Evolutionary conservation across 768 basidiomycete species (phyloP).

Genomic region (Boletus vinaceobasis): DNA sequence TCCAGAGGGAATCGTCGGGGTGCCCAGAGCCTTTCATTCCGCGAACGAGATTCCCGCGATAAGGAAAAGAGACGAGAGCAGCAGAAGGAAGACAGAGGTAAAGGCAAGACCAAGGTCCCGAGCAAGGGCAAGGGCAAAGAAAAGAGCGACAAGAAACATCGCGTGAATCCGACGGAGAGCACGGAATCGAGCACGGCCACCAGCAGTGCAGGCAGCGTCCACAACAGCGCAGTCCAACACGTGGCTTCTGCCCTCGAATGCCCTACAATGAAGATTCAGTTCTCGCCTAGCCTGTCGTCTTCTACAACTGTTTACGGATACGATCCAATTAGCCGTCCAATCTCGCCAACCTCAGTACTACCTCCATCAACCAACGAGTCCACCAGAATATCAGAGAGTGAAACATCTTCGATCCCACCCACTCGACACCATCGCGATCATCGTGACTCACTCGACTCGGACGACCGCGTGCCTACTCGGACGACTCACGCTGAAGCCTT

Average conservation of each 20-base stretch:
- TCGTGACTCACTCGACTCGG: conserved; percentile 28
- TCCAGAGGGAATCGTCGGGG: conserved; percentile 15
- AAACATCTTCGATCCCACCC: conserved; percentile 9
- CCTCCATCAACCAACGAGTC: conserved; percentile 9
- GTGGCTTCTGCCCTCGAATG: conserved; percentile 6
- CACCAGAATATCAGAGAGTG: conserved; percentile 3
- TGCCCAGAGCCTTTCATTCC: conserved; percentile 10
- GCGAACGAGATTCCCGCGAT: conserved; percentile 21
- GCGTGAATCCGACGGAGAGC: conserved; percentile 28
- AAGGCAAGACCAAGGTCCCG: conserved; percentile 14
- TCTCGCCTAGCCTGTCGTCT: conserved; percentile 19
- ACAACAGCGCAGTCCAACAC: conserved; percentile 3
- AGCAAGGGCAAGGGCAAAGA: conserved; percentile 34
- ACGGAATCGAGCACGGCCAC: conserved; percentile 30
- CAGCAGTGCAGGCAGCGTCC: conserved; percentile 30
- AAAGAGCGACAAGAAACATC: conserved; percentile 29
- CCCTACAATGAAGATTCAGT: conserved; percentile 10
- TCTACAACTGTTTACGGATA: conserved; percentile 3
- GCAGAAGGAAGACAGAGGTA: conserved; percentile 19
- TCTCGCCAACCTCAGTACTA: conserved; percentile 16
- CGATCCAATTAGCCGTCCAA: conserved; percentile 18
- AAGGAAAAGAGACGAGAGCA: conserved; percentile 20
- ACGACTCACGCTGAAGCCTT: conserved; percentile 66
- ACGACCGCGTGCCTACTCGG: conserved; percentile 35
- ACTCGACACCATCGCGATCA: conserved; percentile 16